These are phyloP conservation scores for Penicillium freii DNA, from an alignment of 2,329 filamentous ascomycete species.

Conservation along the genomic window DNA sequence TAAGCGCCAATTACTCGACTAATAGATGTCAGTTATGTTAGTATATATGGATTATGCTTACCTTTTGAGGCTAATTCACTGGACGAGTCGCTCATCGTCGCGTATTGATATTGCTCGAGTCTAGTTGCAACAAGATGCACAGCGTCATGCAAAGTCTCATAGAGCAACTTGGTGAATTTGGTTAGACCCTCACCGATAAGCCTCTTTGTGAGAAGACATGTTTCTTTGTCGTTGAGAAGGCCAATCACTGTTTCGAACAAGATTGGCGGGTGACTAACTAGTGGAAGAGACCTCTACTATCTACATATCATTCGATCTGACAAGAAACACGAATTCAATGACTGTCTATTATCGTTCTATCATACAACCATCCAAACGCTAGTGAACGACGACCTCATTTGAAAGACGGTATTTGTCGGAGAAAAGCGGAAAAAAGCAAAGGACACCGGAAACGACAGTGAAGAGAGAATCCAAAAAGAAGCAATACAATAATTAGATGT, in stretches of 20 bases:
- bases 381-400: not conserved
- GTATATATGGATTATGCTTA: not conserved
- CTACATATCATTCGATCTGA: too few relatives aligned
- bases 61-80: constrained; percentile 22
- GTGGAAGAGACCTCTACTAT: too few relatives aligned
- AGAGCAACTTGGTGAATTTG: not conserved
- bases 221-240: not conserved
- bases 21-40: too few relatives aligned
- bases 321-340: not conserved
- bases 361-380: not conserved
- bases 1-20: not conserved
- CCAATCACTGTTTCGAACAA: not conserved
- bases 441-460: not conserved
- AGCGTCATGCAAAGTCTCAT: not conserved
- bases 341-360: not conserved
- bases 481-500: constrained; percentile 7
- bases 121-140: constrained; percentile 10
- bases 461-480: not conserved
- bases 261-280: not conserved
- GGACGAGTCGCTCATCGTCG: not conserved
- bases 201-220: not conserved
- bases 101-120: constrained; percentile 5
- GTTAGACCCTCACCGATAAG: not conserved
- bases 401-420: constrained; percentile 16
- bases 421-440: not conserved